phyloP scores from a whole-genome alignment of 2,329 filamentous ascomycete species.

The Talaromyces sp. region DNA sequence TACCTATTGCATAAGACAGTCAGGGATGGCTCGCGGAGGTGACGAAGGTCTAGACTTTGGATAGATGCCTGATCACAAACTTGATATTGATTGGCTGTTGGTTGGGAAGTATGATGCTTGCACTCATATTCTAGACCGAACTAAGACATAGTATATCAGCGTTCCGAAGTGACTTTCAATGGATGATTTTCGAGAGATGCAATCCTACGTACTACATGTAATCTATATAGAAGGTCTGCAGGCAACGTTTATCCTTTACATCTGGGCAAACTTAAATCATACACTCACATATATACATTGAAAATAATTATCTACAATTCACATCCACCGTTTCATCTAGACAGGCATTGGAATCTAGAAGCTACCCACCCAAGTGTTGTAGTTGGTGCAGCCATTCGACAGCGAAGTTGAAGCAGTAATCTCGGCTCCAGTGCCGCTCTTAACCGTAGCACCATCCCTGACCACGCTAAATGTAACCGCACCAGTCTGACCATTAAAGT shows the following conservation, averaged over 20 bases:
- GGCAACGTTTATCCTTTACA: too few relatives aligned
- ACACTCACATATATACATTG: background rate
- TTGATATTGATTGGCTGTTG: background rate
- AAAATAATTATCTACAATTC: background rate
- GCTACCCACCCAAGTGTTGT: conserved; percentile 17
- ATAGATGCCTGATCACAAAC: background rate
- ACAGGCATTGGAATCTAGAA: background rate
- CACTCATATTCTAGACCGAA: too few relatives aligned
- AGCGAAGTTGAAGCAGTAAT: conserved; percentile 25
- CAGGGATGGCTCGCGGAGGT: background rate
- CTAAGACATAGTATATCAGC: background rate
- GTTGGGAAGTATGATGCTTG: background rate
- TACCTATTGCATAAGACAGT: background rate
- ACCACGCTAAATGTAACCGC: conserved; percentile 27
- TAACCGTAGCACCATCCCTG: conserved; percentile 25
- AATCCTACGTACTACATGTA: too few relatives aligned
- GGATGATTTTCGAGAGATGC: background rate
- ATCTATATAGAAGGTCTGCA: too few relatives aligned
- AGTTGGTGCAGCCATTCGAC: conserved; percentile 17
- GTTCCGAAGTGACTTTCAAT: background rate
- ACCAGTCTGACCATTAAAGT: conserved; percentile 31
- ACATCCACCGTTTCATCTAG: background rate
- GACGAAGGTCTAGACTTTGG: background rate
- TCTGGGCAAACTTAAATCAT: background rate
- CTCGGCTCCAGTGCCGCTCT: conserved; percentile 26